Base-by-base conservation (phyloP, 331 rosid species). In the Cydonia oblonga region DNA sequence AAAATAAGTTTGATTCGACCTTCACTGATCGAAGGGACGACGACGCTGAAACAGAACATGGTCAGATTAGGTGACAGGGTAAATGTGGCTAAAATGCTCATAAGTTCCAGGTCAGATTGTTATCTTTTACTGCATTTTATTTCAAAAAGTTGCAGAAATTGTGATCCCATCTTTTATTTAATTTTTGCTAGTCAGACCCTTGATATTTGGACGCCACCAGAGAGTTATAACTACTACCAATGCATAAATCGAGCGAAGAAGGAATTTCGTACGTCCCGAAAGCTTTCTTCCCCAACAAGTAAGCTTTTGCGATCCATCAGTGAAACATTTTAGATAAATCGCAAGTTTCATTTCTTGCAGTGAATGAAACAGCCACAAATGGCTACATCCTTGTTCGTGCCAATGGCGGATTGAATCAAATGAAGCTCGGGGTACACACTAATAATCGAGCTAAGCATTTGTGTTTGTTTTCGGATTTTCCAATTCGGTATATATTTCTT, bases 351-450 rank as follows among this genome's bases (percentile, higher is more conserved):
- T 38, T 38, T 38, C n/a, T 73, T 75, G 7, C 75, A 84, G 88
- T 76, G 30, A 26, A 66, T 8, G 58, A 29, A 66, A 76, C 49
- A 56, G 13, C 70, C 20, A 87, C 91, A 59, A 84, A 86, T 76
- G 96, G 93, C 29, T 90, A 77, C 75, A 64, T 90, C 69, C 14
- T 86, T 23, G 67, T 81, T 52, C 81, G 79, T 2, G 81, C 91
- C 42, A 90, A 90, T 40, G 96, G 96, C 64, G 96, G 93, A 23
- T 77, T 90, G 75, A 90, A 90, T 83, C 96, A 90, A 70, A 90
- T 90, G 96, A 90, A 76, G 84, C 74, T 80, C 0, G 96, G 96
- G 69, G 93, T 90, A 81, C 0, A 81, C 11, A 57, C n/a, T n/a
- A 28, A 13, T 10, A 54, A 9, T 54, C 13, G 16, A 3, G 33